Base-by-base conservation (phyloP, 2,329 filamentous ascomycete genomes). In the Clarireedia monteithiana region DNA sequence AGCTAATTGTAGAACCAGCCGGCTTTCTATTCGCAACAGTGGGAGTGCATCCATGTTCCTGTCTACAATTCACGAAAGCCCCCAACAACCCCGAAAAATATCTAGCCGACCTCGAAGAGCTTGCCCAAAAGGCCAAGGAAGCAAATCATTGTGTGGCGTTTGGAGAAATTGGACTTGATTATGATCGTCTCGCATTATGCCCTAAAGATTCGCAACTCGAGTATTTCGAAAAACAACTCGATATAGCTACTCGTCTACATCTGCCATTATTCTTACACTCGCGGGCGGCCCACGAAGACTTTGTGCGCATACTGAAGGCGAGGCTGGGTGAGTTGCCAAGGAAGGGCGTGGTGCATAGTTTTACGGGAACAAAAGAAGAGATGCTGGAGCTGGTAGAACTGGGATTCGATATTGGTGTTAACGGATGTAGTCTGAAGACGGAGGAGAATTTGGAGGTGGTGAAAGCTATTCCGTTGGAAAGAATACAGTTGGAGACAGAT, bases 361-460 rank as follows among this genome's bases (percentile, higher is more conserved):
- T 99, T 67, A 99, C 94, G 0, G 94, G 94, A 3, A 90, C 89
- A 0, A 72, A 83, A 14, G 88, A 87, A 55, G 94, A 96, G 72
- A 92, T 96, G 86, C 74, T 79, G 55, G 82, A 89, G 62, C 74
- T 97, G 55, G 84, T 95, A 64, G 83, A 83, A 2, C 71, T 95
- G 47, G 92, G 91, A 0, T 81, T 96, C 53, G 86, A 96, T 71
- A 85, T 99, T 59, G 92, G 94, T n/a, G 83, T 96, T 59, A 99
- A 99, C 68, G 94, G 94, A 4, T 99, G 94, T 72, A 95, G 89
- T 66, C 82, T 99, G 76, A 99, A 97, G 78, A 97, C 90, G 5
- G 85, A 80, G 10, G 90, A 96, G 69, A 99, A 97, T 65, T 82
- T 95, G 42, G 85, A 81, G 14, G 91, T 96, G 2, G 90, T 96